These are phyloP conservation scores for Flagelloscypha sp. DNA, from an alignment of 768 basidiomycete genomes.

Conservation along the genomic window DNA sequence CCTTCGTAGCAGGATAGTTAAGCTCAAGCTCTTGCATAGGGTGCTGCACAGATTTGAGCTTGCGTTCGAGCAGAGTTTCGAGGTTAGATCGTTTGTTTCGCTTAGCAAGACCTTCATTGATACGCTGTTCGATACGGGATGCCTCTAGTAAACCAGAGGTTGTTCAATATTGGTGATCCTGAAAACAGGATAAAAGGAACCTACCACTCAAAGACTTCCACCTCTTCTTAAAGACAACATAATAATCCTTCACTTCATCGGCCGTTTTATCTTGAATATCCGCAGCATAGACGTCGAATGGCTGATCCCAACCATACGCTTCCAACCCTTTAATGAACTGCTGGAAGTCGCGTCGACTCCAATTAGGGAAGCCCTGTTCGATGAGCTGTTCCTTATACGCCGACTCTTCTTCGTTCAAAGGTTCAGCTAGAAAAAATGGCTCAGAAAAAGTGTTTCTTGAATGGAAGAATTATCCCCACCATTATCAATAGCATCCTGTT, in stretches of 20 bases:
- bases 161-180: background rate
- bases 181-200: constrained; percentile 13
- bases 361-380: constrained; percentile 76
- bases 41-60: constrained; percentile 74
- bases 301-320: constrained; percentile 71
- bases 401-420: constrained; percentile 82
- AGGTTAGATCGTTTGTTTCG: constrained; percentile 80
- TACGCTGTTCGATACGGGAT: constrained; percentile 74
- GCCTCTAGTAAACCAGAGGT: constrained; percentile 57
- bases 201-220: constrained; percentile 78
- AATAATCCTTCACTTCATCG: constrained; percentile 72
- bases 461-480: constrained; percentile 33
- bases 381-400: constrained; percentile 73
- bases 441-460: background rate
- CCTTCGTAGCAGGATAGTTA: constrained; percentile 92
- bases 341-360: constrained; percentile 92
- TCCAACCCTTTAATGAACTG: constrained; percentile 79
- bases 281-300: constrained; percentile 59
- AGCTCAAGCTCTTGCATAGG: constrained; percentile 98
- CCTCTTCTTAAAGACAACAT: constrained; percentile 79
- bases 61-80: constrained; percentile 68
- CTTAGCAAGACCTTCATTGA: constrained; percentile 83
- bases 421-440: constrained; percentile 51
- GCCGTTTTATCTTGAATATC: constrained; percentile 82
- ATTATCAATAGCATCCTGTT: constrained; percentile 83